These are phyloP conservation scores for Cyclostephanos tholiformis DNA, from an alignment of 108 stramenopile genomes.

Conservation along the genomic window DNA sequence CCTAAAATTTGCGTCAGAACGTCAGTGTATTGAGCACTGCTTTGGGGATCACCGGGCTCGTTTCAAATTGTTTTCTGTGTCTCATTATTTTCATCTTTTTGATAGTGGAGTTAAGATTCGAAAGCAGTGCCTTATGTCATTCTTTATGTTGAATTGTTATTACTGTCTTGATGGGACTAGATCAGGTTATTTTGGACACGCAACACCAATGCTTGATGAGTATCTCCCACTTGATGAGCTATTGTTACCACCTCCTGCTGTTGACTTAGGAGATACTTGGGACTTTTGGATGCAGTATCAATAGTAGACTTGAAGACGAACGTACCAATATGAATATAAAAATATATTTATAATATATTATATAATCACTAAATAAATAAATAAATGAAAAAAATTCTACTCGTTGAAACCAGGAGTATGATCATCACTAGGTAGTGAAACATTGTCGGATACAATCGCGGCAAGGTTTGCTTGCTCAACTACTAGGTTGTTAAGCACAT, in stretches of 20 bases:
- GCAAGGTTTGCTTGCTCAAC: no score
- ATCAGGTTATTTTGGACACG: slow-evolving; percentile 17
- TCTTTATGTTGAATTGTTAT: no score
- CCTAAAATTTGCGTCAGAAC: background rate
- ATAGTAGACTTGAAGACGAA: no score
- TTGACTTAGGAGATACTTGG: slow-evolving; percentile 7
- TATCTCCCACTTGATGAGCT: slow-evolving; percentile 13
- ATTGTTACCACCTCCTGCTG: slow-evolving; percentile 6
- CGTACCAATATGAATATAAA: no score
- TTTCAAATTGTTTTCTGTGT: background rate
- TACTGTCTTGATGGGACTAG: slow-evolving; percentile 22
- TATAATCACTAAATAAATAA: no score
- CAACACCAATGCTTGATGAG: slow-evolving; percentile 17
- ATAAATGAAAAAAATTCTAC: no score
- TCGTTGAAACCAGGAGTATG: no score
- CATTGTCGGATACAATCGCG: no score
- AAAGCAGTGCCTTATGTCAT: slow-evolving; percentile 3
- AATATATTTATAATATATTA: no score
- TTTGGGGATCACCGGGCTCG: background rate
- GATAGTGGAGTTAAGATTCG: slow-evolving; percentile 15
- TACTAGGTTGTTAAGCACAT: no score
- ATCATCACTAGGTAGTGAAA: no score
- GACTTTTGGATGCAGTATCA: no score
- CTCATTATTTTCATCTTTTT: background rate
- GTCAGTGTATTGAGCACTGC: slow-evolving; percentile 7